Conservation (phyloP, 805 yeast genomes). For the Barnettozyma siamensis region DNA sequence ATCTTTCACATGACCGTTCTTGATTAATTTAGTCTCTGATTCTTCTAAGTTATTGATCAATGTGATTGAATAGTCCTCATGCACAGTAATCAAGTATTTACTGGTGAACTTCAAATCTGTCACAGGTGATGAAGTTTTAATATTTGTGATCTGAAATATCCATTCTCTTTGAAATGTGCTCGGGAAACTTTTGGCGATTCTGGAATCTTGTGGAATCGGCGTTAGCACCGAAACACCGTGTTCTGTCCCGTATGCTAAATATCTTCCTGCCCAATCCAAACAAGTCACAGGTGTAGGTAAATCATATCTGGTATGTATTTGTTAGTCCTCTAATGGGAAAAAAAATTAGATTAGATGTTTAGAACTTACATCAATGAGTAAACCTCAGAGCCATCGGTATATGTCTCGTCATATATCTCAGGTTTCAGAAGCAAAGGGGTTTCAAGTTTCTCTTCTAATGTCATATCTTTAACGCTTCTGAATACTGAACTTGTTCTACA, state of each 20-base stretch:
- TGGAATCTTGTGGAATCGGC: slow-evolving; percentile 19
- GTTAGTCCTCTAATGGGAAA: not conserved
- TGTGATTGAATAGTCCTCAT: slow-evolving; percentile 17
- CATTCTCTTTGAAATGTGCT: slow-evolving; percentile 21
- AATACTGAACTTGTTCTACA: not conserved
- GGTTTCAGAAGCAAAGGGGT: slow-evolving; percentile 20
- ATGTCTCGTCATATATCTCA: slow-evolving; percentile 17
- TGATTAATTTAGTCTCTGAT: slow-evolving; percentile 4
- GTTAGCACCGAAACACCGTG: slow-evolving; percentile 20
- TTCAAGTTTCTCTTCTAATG: slow-evolving; percentile 5
- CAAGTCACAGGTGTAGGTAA: slow-evolving; percentile 13
- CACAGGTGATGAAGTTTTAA: slow-evolving; percentile 13
- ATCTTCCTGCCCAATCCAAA: slow-evolving; percentile 22
- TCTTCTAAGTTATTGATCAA: slow-evolving; percentile 21
- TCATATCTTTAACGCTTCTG: slow-evolving; percentile 2
- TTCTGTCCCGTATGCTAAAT: slow-evolving; percentile 19
- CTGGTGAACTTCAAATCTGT: slow-evolving; percentile 15
- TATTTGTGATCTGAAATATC: slow-evolving; percentile 18
- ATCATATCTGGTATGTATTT: slow-evolving; percentile 14
- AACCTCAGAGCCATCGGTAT: slow-evolving; percentile 16
- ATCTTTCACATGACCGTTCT: slow-evolving; percentile 19
- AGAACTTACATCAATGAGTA: slow-evolving; percentile 20
- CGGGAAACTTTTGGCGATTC: slow-evolving; percentile 21
- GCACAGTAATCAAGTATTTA: slow-evolving; percentile 17
- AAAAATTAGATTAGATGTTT: not conserved